phyloP scores from a whole-genome alignment of 306 rosid species.

The Prunus mume region DNA sequence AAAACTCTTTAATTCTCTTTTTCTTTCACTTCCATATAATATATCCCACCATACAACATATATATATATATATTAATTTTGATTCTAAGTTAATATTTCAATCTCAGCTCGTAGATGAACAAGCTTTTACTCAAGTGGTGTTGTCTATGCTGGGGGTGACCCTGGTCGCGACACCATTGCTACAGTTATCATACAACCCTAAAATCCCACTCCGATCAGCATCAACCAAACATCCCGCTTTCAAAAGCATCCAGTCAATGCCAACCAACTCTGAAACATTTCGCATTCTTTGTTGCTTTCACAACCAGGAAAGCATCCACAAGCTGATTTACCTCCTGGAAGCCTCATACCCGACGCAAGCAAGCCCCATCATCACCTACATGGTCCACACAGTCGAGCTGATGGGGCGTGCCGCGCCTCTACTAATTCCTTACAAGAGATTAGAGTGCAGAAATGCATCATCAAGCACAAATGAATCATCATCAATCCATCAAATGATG shows the following conservation, averaged over 20 bases:
- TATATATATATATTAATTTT: too few relatives aligned
- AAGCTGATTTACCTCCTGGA: constrained; percentile 52
- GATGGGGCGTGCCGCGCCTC: constrained; percentile 48
- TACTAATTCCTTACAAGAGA: constrained; percentile 35
- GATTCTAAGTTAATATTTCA: neutral
- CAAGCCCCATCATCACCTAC: constrained; percentile 35
- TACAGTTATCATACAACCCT: constrained; percentile 52
- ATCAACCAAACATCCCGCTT: constrained; percentile 13
- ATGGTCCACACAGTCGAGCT: constrained; percentile 58
- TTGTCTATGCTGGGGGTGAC: constrained; percentile 46
- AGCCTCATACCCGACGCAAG: constrained; percentile 54
- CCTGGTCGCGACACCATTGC: constrained; percentile 46
- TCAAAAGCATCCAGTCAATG: constrained; percentile 17
- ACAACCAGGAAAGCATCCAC: constrained; percentile 43
- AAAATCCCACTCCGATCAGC: constrained; percentile 19
- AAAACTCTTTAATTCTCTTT: neutral
- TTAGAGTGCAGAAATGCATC: too few relatives aligned
- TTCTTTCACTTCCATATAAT: too few relatives aligned
- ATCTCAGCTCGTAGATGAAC: constrained; percentile 45
- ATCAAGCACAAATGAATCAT: too few relatives aligned
- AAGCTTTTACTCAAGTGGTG: constrained; percentile 48
- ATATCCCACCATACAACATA: too few relatives aligned
- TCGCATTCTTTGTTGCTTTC: constrained; percentile 58
- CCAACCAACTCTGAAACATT: neutral
- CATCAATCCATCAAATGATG: constrained; percentile 29